phyloP scores from a whole-genome alignment of 306 rosid genomes.

The Acacia acuminata region DNA sequence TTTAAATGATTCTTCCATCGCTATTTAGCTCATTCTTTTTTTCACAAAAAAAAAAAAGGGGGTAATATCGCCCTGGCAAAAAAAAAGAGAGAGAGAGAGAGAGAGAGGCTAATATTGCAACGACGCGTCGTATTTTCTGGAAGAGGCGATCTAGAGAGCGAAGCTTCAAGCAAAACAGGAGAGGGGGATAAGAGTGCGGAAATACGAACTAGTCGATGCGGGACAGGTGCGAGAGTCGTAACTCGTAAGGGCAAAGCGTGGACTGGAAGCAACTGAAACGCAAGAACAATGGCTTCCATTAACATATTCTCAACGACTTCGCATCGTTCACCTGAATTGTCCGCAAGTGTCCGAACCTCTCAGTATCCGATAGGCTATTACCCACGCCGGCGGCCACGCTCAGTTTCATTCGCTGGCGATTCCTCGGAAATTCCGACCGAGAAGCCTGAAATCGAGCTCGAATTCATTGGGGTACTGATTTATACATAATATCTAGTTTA shows the following conservation, averaged over 20 bases:
- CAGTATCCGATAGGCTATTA: not conserved
- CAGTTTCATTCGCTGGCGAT: slow-evolving; percentile 35
- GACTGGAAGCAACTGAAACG: not conserved
- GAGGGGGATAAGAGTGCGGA: not conserved
- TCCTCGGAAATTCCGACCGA: slow-evolving; percentile 39
- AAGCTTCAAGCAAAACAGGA: not conserved
- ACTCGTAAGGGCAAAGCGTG: not conserved
- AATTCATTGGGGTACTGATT: slow-evolving; percentile 65
- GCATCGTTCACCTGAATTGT: slow-evolving; percentile 29
- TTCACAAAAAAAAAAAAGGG: too few relatives aligned
- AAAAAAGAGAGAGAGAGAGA: too few relatives aligned
- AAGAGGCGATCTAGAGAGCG: not conserved
- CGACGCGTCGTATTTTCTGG: too few relatives aligned
- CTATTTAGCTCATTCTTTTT: too few relatives aligned
- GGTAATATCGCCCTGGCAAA: too few relatives aligned
- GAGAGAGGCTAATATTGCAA: too few relatives aligned
- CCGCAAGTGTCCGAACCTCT: slow-evolving; percentile 15
- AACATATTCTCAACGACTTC: slow-evolving; percentile 44
- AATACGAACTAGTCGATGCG: not conserved
- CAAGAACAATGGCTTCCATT: slow-evolving; percentile 52
- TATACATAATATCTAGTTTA: not conserved
- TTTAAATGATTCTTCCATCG: too few relatives aligned
- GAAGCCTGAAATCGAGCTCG: slow-evolving; percentile 70
- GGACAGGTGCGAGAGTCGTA: not conserved
- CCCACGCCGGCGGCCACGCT: slow-evolving; percentile 34